phyloP scores from a whole-genome alignment of 2,329 filamentous ascomycete genomes.

The Ophiostoma sp. region DNA sequence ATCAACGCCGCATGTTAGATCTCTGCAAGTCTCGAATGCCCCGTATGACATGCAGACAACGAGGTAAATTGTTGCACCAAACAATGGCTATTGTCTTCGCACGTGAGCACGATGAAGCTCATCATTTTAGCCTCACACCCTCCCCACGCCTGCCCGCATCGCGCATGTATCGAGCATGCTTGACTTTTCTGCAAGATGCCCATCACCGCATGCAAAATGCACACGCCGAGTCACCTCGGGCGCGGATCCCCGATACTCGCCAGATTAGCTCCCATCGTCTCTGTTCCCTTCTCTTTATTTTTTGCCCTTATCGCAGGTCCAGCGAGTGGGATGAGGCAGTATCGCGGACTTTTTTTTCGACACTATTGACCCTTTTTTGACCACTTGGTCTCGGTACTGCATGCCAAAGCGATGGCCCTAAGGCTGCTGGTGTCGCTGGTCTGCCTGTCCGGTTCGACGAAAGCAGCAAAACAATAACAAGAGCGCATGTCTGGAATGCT shows the following conservation, averaged over 20 bases:
- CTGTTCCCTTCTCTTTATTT: neutral
- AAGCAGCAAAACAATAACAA: neutral
- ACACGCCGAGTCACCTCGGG: neutral
- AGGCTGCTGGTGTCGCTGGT: neutral
- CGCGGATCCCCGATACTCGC: neutral
- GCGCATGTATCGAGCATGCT: neutral
- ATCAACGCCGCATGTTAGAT: neutral
- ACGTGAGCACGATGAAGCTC: neutral
- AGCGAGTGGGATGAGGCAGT: neutral
- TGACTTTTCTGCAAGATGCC: neutral
- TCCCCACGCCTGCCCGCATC: neutral
- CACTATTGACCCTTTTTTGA: neutral
- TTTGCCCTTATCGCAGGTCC: neutral
- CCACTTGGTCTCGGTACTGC: slow-evolving; percentile 4
- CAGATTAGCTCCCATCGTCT: neutral
- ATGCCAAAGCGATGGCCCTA: neutral
- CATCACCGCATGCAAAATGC: neutral
- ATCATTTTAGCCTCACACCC: neutral
- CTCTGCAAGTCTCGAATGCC: neutral
- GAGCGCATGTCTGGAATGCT: neutral
- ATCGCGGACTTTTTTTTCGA: neutral
- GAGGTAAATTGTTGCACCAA: neutral
- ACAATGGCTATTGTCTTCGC: neutral
- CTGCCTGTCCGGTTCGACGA: neutral
- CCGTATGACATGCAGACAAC: neutral